These are phyloP conservation scores for Entomortierella lignicola DNA, from an alignment of 192 early-diverging fungal genomes.

Conservation along the genomic window DNA sequence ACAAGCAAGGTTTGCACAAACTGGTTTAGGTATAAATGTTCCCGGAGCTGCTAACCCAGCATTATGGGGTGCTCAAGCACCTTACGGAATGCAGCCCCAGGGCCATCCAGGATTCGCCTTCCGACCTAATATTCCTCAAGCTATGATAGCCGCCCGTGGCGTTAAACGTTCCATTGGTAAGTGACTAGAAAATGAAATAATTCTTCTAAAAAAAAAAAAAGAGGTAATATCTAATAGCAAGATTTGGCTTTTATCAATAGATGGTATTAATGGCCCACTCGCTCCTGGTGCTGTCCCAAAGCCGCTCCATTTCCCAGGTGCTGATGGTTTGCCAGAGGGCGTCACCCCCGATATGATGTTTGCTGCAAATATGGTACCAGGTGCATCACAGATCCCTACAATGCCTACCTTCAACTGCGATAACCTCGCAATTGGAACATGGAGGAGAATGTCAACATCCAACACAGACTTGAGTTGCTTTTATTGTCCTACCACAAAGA, in stretches of 20 bases:
- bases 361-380: constrained; percentile 32
- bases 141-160: constrained; percentile 34
- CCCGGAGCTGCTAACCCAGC: constrained; percentile 30
- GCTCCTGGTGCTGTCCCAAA: constrained; percentile 54
- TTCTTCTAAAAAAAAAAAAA: not conserved
- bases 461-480: constrained; percentile 67
- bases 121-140: constrained; percentile 36
- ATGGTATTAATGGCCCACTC: constrained; percentile 48
- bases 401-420: constrained; percentile 60
- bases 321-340: constrained; percentile 47
- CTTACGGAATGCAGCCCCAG: constrained; percentile 34
- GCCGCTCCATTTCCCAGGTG: constrained; percentile 44
- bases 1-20: constrained; percentile 41
- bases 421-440: constrained; percentile 69
- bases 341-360: constrained; percentile 43
- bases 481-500: constrained; percentile 59
- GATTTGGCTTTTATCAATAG: not conserved
- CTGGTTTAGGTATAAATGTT: constrained; percentile 49
- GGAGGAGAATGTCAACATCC: constrained; percentile 70
- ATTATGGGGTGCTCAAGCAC: constrained; percentile 25
- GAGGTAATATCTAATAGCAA: no score
- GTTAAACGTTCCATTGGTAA: constrained; percentile 52
- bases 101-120: constrained; percentile 45
- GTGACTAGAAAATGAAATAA: not conserved
- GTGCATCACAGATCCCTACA: constrained; percentile 46